Percentiles rank a stretch among this genome's conserved stretches.
phyloP scores from a whole-genome alignment of 2,329 filamentous ascomycete genomes.

The Coniochaeta prunicola region DNA sequence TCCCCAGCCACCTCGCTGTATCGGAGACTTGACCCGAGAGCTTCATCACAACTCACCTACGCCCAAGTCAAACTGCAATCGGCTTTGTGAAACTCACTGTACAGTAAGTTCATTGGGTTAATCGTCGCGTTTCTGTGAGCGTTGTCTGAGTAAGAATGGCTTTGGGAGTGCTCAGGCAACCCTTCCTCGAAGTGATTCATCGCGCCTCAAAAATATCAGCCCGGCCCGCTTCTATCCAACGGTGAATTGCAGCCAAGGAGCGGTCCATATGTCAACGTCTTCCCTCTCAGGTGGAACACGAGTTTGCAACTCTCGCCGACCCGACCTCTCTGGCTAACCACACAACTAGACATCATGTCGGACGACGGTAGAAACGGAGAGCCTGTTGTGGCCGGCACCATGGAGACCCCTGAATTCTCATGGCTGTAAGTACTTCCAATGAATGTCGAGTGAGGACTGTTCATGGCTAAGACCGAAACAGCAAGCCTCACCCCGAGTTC shows the following conservation, averaged over 20 bases:
- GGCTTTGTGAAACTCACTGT: not conserved
- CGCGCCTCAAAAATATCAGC: not conserved
- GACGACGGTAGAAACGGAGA: slow-evolving; percentile 3
- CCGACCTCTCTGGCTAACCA: not conserved
- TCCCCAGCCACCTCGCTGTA: not conserved
- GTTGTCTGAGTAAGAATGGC: not conserved
- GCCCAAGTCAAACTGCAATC: not conserved
- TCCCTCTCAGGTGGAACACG: not conserved
- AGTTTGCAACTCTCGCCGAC: not conserved
- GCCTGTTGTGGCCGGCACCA: not conserved
- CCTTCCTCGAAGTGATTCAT: not conserved
- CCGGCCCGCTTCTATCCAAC: not conserved
- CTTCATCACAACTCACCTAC: not conserved
- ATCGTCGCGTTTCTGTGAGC: not conserved
- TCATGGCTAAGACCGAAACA: not conserved
- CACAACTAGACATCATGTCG: not conserved
- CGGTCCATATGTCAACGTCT: not conserved
- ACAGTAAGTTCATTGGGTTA: not conserved
- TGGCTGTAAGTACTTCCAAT: slow-evolving; percentile 19
- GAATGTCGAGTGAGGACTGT: not conserved
- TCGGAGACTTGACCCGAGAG: not conserved
- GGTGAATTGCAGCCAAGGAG: not conserved
- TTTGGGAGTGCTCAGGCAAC: not conserved
- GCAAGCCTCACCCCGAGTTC: slow-evolving; percentile 47
- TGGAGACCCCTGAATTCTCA: slow-evolving; percentile 14